phyloP scores from a whole-genome alignment of 805 yeast genomes.

The Sugiyamaella marilandica region DNA sequence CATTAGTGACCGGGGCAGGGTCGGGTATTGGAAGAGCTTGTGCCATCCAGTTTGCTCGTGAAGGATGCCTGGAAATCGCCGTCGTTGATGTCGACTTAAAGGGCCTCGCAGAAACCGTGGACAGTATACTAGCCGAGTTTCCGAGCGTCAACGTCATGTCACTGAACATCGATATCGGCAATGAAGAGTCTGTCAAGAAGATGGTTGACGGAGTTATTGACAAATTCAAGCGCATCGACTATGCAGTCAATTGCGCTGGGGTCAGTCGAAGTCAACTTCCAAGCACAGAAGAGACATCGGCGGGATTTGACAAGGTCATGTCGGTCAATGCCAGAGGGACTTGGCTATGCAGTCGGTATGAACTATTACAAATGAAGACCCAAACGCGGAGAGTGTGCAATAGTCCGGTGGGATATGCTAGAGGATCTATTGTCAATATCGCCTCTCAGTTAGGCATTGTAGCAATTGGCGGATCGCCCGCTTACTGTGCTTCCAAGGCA shows the following conservation, averaged over 20 bases:
- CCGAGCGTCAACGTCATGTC: neutral
- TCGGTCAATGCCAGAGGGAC: neutral
- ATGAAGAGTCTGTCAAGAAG: neutral
- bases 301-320: neutral
- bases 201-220: neutral
- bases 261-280: neutral
- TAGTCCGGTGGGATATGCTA: neutral
- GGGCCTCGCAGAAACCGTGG: neutral
- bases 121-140: neutral
- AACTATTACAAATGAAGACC: neutral
- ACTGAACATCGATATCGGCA: neutral
- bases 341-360: neutral
- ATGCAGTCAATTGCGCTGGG: constrained; percentile 1
- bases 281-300: neutral
- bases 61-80: neutral
- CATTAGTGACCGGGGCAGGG: neutral
- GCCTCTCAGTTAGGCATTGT: neutral
- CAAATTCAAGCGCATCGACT: neutral
- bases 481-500: neutral
- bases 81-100: neutral
- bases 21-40: neutral
- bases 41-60: neutral
- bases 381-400: neutral
- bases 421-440: neutral
- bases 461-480: neutral